A percentile compares a stretch with the other conserved stretches of the same genome.
phyloP scores from a whole-genome alignment of 2,329 filamentous ascomycete genomes.

The Venturia carpophila region DNA sequence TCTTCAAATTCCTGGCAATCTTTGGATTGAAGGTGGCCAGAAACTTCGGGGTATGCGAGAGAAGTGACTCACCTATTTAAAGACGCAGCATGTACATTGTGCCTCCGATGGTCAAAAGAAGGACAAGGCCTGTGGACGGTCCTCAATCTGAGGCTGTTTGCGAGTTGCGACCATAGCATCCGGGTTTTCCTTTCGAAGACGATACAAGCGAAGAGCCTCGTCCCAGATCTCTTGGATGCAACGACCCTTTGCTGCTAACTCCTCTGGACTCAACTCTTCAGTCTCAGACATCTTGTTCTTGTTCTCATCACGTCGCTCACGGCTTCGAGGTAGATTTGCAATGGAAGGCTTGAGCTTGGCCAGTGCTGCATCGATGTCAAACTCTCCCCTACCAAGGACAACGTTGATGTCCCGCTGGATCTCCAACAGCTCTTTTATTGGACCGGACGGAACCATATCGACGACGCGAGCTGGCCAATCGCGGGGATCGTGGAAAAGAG shows the following conservation, averaged over 20 bases:
- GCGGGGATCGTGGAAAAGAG: not conserved
- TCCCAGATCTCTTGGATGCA: slow-evolving; percentile 7
- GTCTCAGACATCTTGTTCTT: not conserved
- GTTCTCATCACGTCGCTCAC: not conserved
- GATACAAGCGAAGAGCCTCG: not conserved
- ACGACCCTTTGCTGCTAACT: slow-evolving; percentile 6
- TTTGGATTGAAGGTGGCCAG: not conserved
- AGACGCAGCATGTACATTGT: not conserved
- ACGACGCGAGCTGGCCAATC: not conserved
- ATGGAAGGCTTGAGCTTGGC: not conserved
- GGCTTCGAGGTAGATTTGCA: not conserved
- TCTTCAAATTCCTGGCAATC: not conserved
- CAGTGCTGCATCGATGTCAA: not conserved
- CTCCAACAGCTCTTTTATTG: slow-evolving; percentile 1
- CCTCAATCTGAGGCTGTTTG: not conserved
- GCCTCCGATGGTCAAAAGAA: slow-evolving; percentile 1
- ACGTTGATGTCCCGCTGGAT: slow-evolving; percentile 1
- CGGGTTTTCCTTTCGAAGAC: slow-evolving; percentile 6
- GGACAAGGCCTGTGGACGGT: not conserved
- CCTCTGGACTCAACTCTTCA: not conserved
- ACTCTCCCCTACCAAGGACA: not conserved
- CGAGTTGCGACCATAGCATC: not conserved
- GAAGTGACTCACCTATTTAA: not conserved
- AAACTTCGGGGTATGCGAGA: not conserved
- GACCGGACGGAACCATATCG: not conserved